These are phyloP conservation scores for Abrus pulchellus DNA, from an alignment of 306 rosid species.

Conservation along the genomic window DNA sequence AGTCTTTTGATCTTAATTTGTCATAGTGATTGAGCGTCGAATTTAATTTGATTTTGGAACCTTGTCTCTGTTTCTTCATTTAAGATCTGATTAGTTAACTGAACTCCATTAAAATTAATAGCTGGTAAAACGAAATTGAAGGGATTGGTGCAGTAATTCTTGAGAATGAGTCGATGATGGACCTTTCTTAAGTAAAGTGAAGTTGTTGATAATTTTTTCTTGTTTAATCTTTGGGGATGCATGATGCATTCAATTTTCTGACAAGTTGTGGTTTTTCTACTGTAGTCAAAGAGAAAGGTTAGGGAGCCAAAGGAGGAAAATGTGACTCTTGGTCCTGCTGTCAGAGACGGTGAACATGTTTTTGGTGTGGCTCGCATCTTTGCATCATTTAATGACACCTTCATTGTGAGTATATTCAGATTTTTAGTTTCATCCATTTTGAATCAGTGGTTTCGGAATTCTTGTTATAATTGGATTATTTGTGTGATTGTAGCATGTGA, in stretches of 20 bases:
- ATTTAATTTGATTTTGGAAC: not conserved
- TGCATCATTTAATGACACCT: slow-evolving; percentile 89
- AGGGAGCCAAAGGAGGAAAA: slow-evolving; percentile 94
- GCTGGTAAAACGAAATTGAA: no score
- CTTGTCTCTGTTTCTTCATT: not conserved
- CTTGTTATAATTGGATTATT: not conserved
- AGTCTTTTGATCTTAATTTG: not conserved
- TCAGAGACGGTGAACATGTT: slow-evolving; percentile 85
- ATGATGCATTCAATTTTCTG: no score
- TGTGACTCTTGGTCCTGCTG: slow-evolving; percentile 89
- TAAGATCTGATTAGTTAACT: no score
- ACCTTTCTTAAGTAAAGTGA: no score
- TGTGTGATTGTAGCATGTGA: slow-evolving; percentile 71
- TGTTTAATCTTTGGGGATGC: no score
- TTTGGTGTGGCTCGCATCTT: slow-evolving; percentile 87
- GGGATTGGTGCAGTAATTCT: no score
- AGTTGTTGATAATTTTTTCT: no score
- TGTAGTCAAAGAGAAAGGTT: slow-evolving; percentile 58
- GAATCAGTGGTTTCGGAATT: no score
- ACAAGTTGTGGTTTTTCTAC: no score
- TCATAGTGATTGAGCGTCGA: not conserved
- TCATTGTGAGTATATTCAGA: slow-evolving; percentile 65
- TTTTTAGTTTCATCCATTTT: no score
- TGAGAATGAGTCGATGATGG: no score
- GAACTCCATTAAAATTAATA: no score